Evolutionary conservation across 2,329 filamentous ascomycete species (phyloP).

Genomic region (Talaromyces sp.): DNA sequence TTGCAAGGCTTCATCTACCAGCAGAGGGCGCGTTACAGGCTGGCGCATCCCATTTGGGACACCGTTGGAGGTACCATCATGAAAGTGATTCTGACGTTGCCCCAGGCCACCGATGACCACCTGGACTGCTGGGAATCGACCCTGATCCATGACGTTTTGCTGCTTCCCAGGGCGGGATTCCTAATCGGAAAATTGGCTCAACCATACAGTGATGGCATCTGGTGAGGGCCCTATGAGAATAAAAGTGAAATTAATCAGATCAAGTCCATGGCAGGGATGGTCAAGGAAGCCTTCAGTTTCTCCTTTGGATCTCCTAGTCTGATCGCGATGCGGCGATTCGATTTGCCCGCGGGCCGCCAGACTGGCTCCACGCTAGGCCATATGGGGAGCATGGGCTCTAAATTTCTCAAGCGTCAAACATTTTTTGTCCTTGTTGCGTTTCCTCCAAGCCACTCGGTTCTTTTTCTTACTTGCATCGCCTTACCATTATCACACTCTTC

Average conservation of each 20-base stretch:
- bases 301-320: not conserved
- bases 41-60: conserved; percentile 15
- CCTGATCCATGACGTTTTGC: conserved; percentile 35
- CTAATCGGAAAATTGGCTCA: conserved; percentile 17
- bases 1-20: conserved; percentile 45
- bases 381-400: not conserved
- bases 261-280: not conserved
- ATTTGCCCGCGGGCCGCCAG: conserved; percentile 1
- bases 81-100: conserved; percentile 23
- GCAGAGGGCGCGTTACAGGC: conserved; percentile 33
- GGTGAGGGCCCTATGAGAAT: not conserved
- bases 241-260: not conserved
- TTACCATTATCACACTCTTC: not conserved
- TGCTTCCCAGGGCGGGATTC: conserved; percentile 20
- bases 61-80: conserved; percentile 13
- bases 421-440: not conserved
- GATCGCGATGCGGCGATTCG: conserved; percentile 7
- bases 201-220: conserved; percentile 7
- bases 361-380: conserved; percentile 7
- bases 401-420: conserved; percentile 4
- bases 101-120: conserved; percentile 38
- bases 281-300: conserved; percentile 11
- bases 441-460: not conserved
- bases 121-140: conserved; percentile 36
- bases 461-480: not conserved